Conservation (phyloP, 331 rosid species). For the Pyracantha coccinea region DNA sequence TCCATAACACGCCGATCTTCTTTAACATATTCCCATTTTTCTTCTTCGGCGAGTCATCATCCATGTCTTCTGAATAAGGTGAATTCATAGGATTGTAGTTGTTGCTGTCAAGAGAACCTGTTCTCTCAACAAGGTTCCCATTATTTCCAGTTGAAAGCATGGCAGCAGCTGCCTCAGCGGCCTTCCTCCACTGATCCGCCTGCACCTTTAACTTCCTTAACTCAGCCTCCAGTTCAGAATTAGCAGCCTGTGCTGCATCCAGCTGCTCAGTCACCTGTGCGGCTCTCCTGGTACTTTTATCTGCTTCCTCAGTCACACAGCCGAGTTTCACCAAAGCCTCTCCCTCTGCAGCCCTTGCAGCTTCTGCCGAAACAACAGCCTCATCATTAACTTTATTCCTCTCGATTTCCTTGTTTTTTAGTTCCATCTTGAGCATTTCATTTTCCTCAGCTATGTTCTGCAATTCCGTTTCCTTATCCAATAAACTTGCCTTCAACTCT, state of each 20-base stretch:
- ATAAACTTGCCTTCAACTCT: constrained; percentile 44
- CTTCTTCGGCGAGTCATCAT: constrained; percentile 82
- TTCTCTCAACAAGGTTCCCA: constrained; percentile 44
- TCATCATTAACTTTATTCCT: constrained; percentile 22
- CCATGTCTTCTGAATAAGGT: constrained; percentile 57
- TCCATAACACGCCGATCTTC: constrained; percentile 86
- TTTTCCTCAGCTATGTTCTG: constrained; percentile 53
- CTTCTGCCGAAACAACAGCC: constrained; percentile 33
- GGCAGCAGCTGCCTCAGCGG: constrained; percentile 80
- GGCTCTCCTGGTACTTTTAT: constrained; percentile 37
- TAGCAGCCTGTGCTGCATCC: constrained; percentile 51
- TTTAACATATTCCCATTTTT: constrained; percentile 74
- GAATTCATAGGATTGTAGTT: constrained; percentile 42
- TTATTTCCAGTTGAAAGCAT: constrained; percentile 55
- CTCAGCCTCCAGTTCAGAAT: constrained; percentile 58
- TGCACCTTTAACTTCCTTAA: constrained; percentile 70
- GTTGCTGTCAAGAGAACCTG: constrained; percentile 35
- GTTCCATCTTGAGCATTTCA: constrained; percentile 40
- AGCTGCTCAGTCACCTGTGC: constrained; percentile 53
- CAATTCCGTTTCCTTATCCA: constrained; percentile 52
- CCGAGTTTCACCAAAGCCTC: constrained; percentile 45
- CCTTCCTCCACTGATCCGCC: constrained; percentile 89
- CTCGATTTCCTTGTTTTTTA: constrained; percentile 33
- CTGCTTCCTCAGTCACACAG: constrained; percentile 40
- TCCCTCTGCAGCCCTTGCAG: constrained; percentile 35